Base-by-base conservation (phyloP, 2,329 filamentous ascomycete genomes). In the Cadophora malorum region DNA sequence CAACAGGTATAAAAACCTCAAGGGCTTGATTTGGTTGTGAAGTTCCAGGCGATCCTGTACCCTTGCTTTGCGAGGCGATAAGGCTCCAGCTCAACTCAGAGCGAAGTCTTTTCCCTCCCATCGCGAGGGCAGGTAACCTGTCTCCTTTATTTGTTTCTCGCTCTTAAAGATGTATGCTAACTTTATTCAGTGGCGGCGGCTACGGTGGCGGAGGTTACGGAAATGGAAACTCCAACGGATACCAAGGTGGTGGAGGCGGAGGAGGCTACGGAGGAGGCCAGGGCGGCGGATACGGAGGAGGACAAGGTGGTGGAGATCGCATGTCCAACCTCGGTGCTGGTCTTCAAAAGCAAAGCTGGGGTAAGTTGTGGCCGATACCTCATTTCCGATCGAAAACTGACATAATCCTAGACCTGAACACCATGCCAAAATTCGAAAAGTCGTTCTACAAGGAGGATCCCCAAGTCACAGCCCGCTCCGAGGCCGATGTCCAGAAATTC, bases 371-470 rank as follows among this genome's bases (percentile, higher is more conserved):
- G 66, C 16, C 38, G 56, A 63, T 59, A 60, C 47, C 49, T 53
- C 33, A 58, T 69, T 28, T 60, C n/a, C 68, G 12, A 38, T 41
- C 5, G 47, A 31, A 45, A n/a, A 72, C 47, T 68, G 62, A 68
- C 64, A 68, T 64, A 60, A 69, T 65, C 28, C 21, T 73, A 96
- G 96, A 99, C 79, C 76, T 96, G 64, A 84, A 80, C 77, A 80
- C 90, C 7, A 79, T 99, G 56, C 95, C 96, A 76, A 98, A 98
- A 82, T 99, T 99, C 83, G 96, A 99, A 80, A 99, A 99, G 83
- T 94, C 92, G 9, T 99, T 99, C 84, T 99, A 99, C 88, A 97
- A 98, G 85, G 96, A 98, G 83, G 90, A 96, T 79, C 86, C 90
- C 38, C 88, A 88, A 69, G 95, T 99, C 69, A 82, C 89, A 70